Conservation (phyloP, 1,284 basidiomycete species). For the Ceratobasidium sp. region DNA sequence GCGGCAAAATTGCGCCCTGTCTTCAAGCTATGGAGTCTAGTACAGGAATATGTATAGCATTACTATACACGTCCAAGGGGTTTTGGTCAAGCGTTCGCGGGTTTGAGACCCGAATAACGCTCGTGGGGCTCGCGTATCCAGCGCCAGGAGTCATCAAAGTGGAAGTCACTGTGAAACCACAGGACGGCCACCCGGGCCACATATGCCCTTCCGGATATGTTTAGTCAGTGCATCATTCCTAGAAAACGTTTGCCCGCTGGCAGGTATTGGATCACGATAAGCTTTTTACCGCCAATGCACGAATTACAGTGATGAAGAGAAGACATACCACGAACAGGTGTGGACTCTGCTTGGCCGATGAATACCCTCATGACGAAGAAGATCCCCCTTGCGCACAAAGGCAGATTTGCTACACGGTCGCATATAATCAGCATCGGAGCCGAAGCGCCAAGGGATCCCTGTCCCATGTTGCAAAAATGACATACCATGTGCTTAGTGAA, state of each 20-base stretch:
- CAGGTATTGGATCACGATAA: slow-evolving; percentile 37
- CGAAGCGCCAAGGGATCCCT: neutral
- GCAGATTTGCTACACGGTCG: slow-evolving; percentile 47
- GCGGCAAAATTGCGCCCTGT: no score
- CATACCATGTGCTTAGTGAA: slow-evolving; percentile 51
- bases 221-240: slow-evolving; percentile 32
- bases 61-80: no score
- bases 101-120: neutral
- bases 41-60: no score
- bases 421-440: neutral
- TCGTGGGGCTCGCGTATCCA: neutral
- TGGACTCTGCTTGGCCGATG: slow-evolving; percentile 46
- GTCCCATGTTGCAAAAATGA: slow-evolving; percentile 16
- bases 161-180: neutral
- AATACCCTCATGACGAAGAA: slow-evolving; percentile 54
- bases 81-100: slow-evolving; percentile 9
- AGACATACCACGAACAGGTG: slow-evolving; percentile 27
- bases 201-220: slow-evolving; percentile 35
- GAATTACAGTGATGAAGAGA: slow-evolving; percentile 9
- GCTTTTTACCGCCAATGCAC: slow-evolving; percentile 2
- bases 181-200: slow-evolving; percentile 24
- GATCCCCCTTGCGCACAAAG: slow-evolving; percentile 56
- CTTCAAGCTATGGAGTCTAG: no score
- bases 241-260: slow-evolving; percentile 29
- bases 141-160: neutral